Base-by-base conservation (phyloP, 352 stramenopile genomes). In the Phytopythium helicoides region DNA sequence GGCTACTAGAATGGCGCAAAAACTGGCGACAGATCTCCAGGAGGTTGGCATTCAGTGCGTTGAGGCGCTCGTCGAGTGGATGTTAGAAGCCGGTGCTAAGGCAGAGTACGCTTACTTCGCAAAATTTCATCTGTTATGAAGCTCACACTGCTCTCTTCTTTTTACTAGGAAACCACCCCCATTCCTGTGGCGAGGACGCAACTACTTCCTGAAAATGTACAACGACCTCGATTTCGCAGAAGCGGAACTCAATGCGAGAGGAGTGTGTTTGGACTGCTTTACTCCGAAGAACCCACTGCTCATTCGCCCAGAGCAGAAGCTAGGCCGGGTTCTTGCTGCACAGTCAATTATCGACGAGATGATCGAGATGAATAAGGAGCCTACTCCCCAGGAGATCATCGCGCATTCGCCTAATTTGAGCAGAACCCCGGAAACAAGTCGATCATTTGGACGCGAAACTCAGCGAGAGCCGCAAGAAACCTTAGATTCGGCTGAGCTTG, bases 161-260 rank as follows among this genome's bases (percentile, higher is more conserved):
- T 7, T 49, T 31, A 49, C 40, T 54, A 89, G 75, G 35, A 81
- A 68, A 41, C 79, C 81, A 14, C 79, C 81, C 22, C 58, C 71
- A 33, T 92, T 92, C 47, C 33, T 88, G 31, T 92, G 79, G 81
- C 73, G 79, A 4, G 79, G 77, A 0, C 67, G 66, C 35, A 87
- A 92, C 37, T 92, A 90, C 56, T 90, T 90, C 23, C 22, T 84
- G 8, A 89, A 90, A 45, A 89, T 90, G 79, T 41, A 71, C 19
- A 66, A 31, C 23, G 81, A 90, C 58, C 55, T 92, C 36, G 76
- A 89, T 56, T 92, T 90, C 60, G 79, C 75, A 9, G 68, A 77
- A 35, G 31, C 62, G 7, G 79, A 85, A 47, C 49, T 89, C 3
- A 60, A 72, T 34, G 66, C 56, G 19, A 70, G 78, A 19, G 81